Evolutionary conservation across 208 protist species (phyloP).

Genomic region (Wallacemonas sp.): DNA sequence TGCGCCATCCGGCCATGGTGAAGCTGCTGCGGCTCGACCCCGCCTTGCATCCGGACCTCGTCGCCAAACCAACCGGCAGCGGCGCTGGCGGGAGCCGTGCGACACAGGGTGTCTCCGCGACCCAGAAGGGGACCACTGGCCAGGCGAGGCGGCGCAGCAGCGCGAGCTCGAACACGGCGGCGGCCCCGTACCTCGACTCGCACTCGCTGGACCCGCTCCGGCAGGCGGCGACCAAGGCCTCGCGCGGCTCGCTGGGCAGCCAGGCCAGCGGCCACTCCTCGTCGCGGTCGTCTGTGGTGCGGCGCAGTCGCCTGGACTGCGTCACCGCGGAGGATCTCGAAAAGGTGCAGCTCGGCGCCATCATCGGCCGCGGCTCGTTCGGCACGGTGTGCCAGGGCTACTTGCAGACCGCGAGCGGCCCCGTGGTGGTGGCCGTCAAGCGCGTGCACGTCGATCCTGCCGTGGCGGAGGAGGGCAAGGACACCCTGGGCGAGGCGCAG

Average conservation of each 20-base stretch:
- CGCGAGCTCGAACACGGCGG: background rate
- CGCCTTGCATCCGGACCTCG: constrained; percentile 13
- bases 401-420: constrained; percentile 37
- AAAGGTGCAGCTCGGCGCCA: constrained; percentile 46
- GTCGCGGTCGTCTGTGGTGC: constrained; percentile 43
- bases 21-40: constrained; percentile 34
- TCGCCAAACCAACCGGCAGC: background rate
- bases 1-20: constrained; percentile 54
- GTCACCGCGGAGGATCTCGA: constrained; percentile 45
- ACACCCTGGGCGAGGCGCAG: constrained; percentile 44
- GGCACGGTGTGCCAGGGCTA: constrained; percentile 58
- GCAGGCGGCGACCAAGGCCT: background rate
- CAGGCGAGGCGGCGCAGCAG: too few relatives aligned
- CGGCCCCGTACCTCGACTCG: constrained; percentile 22
- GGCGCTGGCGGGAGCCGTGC: background rate
- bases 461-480: constrained; percentile 7
- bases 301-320: constrained; percentile 47
- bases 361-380: constrained; percentile 67
- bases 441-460: constrained; percentile 41
- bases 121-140: too few relatives aligned
- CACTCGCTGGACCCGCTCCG: constrained; percentile 32
- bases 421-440: constrained; percentile 72
- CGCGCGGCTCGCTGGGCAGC: constrained; percentile 18
- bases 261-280: constrained; percentile 40
- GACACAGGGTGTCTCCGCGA: background rate